Evolutionary conservation across 1,284 basidiomycete species (phyloP).

Genomic region (Cerioporus squamosus): DNA sequence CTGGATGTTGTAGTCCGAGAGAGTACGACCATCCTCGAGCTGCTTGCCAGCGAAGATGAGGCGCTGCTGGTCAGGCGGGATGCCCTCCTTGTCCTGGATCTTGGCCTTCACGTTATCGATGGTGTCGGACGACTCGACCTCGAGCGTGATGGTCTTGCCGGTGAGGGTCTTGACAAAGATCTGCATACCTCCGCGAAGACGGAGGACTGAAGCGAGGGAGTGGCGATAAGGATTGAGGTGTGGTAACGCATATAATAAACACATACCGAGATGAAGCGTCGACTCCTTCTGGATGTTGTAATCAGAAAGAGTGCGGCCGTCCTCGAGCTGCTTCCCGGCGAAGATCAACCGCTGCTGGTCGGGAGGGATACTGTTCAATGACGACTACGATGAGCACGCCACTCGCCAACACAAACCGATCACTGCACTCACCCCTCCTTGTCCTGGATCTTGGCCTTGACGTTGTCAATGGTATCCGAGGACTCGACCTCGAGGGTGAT

Average conservation of each 20-base stretch:
- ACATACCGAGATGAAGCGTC: constrained; percentile 31
- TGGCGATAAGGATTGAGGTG: neutral
- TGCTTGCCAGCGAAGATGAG: constrained; percentile 33
- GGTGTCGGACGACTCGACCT: constrained; percentile 19
- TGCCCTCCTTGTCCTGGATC: constrained; percentile 19
- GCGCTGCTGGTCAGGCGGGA: constrained; percentile 18
- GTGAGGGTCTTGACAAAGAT: constrained; percentile 15
- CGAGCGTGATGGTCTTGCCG: constrained; percentile 17
- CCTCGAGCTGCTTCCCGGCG: constrained; percentile 35
- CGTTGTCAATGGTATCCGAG: constrained; percentile 34
- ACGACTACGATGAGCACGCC: neutral
- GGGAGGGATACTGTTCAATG: constrained; percentile 24
- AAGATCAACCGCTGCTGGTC: constrained; percentile 36
- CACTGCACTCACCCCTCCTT: constrained; percentile 30
- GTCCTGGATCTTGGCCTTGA: constrained; percentile 36
- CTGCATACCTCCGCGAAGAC: constrained; percentile 15
- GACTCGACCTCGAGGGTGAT: constrained; percentile 36
- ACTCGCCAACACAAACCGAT: neutral
- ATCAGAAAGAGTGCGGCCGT: constrained; percentile 32
- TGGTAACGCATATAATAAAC: neutral
- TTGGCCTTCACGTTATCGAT: constrained; percentile 17
- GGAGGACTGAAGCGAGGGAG: constrained; percentile 2
- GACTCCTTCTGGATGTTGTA: constrained; percentile 38
- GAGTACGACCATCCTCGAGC: constrained; percentile 28
- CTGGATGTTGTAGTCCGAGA: constrained; percentile 32